These are phyloP conservation scores for Scheffersomyces spartinae DNA, from an alignment of 805 yeast species.

Conservation along the genomic window DNA sequence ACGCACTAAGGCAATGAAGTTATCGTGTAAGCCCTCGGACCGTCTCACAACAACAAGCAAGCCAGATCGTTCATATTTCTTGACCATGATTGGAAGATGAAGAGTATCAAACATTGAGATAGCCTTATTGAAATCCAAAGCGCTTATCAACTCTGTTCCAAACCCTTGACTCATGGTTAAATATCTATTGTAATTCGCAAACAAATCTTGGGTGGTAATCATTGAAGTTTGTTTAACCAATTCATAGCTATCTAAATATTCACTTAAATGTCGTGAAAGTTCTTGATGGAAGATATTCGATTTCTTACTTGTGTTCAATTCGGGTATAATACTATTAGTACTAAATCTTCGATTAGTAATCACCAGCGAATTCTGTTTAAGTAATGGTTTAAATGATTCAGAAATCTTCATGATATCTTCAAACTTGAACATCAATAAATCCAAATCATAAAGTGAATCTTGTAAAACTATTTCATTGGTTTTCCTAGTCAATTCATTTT, in stretches of 20 bases:
- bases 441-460: conserved; percentile 65
- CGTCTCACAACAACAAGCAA: conserved; percentile 19
- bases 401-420: conserved; percentile 56
- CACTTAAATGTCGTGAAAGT: conserved; percentile 28
- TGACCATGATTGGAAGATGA: conserved; percentile 19
- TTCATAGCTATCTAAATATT: conserved; percentile 17
- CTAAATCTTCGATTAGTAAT: too few species aligned
- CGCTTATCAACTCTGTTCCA: conserved; percentile 22
- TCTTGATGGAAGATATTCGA: conserved; percentile 25
- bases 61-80: conserved; percentile 21
- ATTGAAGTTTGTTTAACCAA: conserved; percentile 22
- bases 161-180: conserved; percentile 25
- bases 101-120: conserved; percentile 17
- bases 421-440: conserved; percentile 67
- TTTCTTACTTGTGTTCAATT: conserved; percentile 14
- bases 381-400: too few species aligned
- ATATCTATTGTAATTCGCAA: conserved; percentile 29
- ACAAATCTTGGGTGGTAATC: conserved; percentile 30
- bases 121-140: conserved; percentile 19
- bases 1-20: conserved; percentile 16
- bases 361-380: too few species aligned
- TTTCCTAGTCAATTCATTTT: conserved; percentile 41
- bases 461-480: conserved; percentile 52
- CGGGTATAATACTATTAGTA: conserved; percentile 10
- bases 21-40: conserved; percentile 11